Evolutionary conservation across 2,329 filamentous ascomycete genomes (phyloP).

Genomic region (Immersiporthe knoxdaviesiana): DNA sequence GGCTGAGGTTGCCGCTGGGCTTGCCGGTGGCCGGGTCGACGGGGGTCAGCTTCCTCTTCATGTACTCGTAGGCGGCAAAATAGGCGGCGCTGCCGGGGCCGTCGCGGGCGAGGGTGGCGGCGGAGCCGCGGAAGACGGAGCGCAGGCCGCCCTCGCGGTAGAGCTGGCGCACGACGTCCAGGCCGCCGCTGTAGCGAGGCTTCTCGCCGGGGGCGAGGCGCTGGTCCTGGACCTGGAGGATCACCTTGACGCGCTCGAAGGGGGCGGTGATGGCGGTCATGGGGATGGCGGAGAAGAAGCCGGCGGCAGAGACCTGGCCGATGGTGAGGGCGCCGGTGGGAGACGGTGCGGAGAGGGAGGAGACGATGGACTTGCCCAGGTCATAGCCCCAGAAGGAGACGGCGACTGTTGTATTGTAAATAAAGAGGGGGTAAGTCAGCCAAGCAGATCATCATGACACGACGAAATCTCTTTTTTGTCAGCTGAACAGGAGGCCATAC

Average conservation of each 20-base stretch:
- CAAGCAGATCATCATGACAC: not conserved
- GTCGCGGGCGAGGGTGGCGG: constrained; percentile 90
- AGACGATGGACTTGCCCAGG: constrained; percentile 87
- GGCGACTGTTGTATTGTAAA: constrained; percentile 54
- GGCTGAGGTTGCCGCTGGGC: constrained; percentile 74
- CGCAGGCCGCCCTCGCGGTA: constrained; percentile 89
- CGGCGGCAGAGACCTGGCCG: constrained; percentile 85
- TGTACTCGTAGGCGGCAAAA: constrained; percentile 95
- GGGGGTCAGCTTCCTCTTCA: constrained; percentile 86
- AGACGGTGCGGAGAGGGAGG: constrained; percentile 64
- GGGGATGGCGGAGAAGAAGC: constrained; percentile 96
- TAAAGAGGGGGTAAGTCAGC: not conserved
- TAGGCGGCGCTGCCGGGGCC: constrained; percentile 93
- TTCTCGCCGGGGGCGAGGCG: constrained; percentile 84
- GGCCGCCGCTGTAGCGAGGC: constrained; percentile 83
- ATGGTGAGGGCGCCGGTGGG: constrained; percentile 76
- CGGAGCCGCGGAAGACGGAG: constrained; percentile 88
- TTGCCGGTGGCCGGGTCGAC: constrained; percentile 74
- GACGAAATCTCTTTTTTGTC: not conserved
- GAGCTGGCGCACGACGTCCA: constrained; percentile 90
- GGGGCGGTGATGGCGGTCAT: constrained; percentile 99
- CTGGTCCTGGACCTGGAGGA: constrained; percentile 96
- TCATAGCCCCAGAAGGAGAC: constrained; percentile 88
- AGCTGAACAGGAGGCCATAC: constrained; percentile 59
- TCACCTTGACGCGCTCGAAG: constrained; percentile 98